Conservation (phyloP, 768 basidiomycete species). For the Lentinus tigrinus region DNA sequence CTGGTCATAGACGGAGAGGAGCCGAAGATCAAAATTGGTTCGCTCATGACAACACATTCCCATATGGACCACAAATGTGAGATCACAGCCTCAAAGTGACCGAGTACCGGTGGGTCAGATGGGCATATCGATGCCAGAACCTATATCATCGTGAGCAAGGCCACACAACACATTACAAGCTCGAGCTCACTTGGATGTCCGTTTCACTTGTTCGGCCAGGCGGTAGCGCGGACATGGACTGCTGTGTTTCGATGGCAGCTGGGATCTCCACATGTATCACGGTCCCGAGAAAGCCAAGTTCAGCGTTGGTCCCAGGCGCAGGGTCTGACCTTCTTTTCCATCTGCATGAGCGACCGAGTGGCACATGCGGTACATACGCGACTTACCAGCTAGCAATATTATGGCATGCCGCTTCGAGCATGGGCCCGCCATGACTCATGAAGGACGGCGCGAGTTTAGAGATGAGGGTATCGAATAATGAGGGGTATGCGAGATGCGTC, state of each 20-base stretch:
- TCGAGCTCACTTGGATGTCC: conserved; percentile 10
- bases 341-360: background rate
- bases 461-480: conserved; percentile 71
- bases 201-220: conserved; percentile 1
- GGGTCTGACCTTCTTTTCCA: conserved; percentile 76
- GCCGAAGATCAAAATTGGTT: conserved; percentile 85
- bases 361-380: too few relatives aligned
- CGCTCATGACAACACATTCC: conserved; percentile 91
- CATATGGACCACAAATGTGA: conserved; percentile 81
- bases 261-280: conserved; percentile 76
- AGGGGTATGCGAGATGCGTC: conserved; percentile 76
- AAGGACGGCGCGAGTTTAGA: conserved; percentile 74
- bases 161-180: background rate
- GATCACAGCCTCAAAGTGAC: conserved; percentile 62
- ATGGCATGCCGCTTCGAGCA: conserved; percentile 84
- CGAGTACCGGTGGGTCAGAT: conserved; percentile 54
- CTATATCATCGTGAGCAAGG: conserved; percentile 33
- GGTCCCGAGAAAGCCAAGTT: conserved; percentile 82
- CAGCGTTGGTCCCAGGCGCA: conserved; percentile 58
- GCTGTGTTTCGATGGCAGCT: conserved; percentile 65
- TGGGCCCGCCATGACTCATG: conserved; percentile 69
- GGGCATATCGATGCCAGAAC: conserved; percentile 68
- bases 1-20: conserved; percentile 78
- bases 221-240: conserved; percentile 30
- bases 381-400: conserved; percentile 83